Percentiles rank a stretch among this genome's conserved stretches.
Conservation (phyloP, 441 rosid species). For the Sinapis alba region DNA sequence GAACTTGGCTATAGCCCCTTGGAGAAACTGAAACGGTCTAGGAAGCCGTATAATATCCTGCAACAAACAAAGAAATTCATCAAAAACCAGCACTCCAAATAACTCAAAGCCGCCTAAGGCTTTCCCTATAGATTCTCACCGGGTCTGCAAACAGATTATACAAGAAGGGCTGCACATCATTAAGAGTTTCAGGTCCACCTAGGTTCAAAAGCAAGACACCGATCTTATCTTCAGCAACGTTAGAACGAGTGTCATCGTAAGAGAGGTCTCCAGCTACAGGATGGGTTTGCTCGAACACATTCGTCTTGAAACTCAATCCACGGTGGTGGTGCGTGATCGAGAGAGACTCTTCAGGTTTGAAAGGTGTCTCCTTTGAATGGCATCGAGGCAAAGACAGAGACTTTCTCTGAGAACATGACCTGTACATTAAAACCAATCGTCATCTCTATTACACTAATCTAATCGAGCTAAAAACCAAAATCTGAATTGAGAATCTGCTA, state of each 20-base stretch:
- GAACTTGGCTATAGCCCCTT: conserved; percentile 72
- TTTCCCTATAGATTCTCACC: conserved; percentile 44
- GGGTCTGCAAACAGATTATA: conserved; percentile 97
- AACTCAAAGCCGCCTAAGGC: not conserved
- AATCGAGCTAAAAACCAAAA: not conserved
- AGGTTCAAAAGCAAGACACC: conserved; percentile 90
- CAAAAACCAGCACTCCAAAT: conserved; percentile 5
- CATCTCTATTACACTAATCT: not conserved
- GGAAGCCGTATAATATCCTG: conserved; percentile 94
- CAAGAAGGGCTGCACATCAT: conserved; percentile 89
- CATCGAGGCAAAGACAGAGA: conserved; percentile 31
- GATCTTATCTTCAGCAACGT: conserved; percentile 59
- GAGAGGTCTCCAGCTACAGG: conserved; percentile 50
- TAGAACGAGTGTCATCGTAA: conserved; percentile 43
- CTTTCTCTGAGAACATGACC: conserved; percentile 34
- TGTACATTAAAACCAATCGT: conserved; percentile 12
- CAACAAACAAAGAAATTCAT: not conserved
- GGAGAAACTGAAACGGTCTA: conserved; percentile 79
- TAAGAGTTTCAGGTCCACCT: conserved; percentile 94
- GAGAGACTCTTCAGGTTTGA: conserved; percentile 31
- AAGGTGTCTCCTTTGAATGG: conserved; percentile 28
- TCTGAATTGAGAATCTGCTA: not conserved
- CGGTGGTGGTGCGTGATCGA: conserved; percentile 1
- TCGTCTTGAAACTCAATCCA: conserved; percentile 43
- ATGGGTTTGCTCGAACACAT: conserved; percentile 41